Percentiles rank a stretch among this genome's conserved stretches.
phyloP scores from a whole-genome alignment of 2,329 filamentous ascomycete genomes.

The Akanthomyces uredinophilus region DNA sequence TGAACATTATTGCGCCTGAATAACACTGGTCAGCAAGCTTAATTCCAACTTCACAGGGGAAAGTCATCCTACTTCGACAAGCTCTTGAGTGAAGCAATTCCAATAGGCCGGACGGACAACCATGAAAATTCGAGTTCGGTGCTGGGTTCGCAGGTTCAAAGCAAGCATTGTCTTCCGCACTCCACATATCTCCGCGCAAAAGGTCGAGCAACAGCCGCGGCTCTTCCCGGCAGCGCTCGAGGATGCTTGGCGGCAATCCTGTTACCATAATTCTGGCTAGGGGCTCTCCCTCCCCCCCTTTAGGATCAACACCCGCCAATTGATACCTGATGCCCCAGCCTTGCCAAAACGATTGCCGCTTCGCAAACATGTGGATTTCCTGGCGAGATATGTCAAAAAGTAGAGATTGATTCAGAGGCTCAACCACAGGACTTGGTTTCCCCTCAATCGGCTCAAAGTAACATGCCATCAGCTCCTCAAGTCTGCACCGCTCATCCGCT shows the following conservation, averaged over 20 bases:
- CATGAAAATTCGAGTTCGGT: conserved; percentile 43
- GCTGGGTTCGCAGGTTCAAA: not conserved
- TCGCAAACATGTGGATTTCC: conserved; percentile 56
- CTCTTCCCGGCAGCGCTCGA: conserved; percentile 69
- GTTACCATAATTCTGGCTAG: conserved; percentile 41
- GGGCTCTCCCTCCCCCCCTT: not conserved
- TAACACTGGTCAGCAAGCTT: conserved; percentile 12
- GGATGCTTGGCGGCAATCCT: conserved; percentile 64
- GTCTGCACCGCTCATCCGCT: conserved; percentile 78
- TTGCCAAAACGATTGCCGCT: conserved; percentile 52
- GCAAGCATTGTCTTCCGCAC: conserved; percentile 42
- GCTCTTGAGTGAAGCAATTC: conserved; percentile 72
- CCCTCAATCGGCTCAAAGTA: conserved; percentile 38
- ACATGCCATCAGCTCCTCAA: conserved; percentile 63
- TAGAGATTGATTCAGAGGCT: conserved; percentile 46
- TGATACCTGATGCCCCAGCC: conserved; percentile 71
- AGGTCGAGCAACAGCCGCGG: conserved; percentile 68
- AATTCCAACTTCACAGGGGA: no score
- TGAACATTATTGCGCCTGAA: conserved; percentile 73
- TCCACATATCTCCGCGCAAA: conserved; percentile 70
- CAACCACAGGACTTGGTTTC: conserved; percentile 26
- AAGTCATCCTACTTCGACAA: conserved; percentile 55
- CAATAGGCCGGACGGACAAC: conserved; percentile 69
- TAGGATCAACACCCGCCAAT: conserved; percentile 22
- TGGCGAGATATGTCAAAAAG: conserved; percentile 57